Evolutionary conservation across 345 rosid genomes (phyloP).

Genomic region (Barbarea vulgaris): DNA sequence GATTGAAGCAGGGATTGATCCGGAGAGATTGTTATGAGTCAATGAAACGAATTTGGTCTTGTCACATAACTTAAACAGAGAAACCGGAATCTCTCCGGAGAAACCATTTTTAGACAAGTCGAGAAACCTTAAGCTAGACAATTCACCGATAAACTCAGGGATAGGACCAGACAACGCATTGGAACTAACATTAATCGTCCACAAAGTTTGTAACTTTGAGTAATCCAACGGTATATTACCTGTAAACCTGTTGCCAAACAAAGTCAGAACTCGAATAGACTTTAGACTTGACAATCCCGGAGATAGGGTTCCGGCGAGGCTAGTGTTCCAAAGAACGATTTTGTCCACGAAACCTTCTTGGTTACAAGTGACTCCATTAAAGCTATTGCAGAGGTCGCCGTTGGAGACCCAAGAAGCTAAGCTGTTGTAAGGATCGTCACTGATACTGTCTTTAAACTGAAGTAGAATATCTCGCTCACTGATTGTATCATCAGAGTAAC

Average conservation of each 20-base stretch:
- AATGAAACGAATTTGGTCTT: conserved; percentile 80
- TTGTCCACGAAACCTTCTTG: conserved; percentile 70
- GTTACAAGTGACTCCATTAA: conserved; percentile 76
- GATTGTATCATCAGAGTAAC: conserved; percentile 51
- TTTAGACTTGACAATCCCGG: conserved; percentile 74
- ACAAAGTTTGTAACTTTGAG: conserved; percentile 60
- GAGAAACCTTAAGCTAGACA: conserved; percentile 80
- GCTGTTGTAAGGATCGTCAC: conserved; percentile 65
- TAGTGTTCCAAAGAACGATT: conserved; percentile 87
- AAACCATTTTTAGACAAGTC: conserved; percentile 86
- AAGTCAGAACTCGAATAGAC: conserved; percentile 75
- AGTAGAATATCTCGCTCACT: conserved; percentile 81
- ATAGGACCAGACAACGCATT: conserved; percentile 86
- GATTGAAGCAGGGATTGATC: conserved; percentile 70
- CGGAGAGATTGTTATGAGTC: conserved; percentile 71
- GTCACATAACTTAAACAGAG: conserved; percentile 69
- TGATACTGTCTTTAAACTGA: conserved; percentile 74
- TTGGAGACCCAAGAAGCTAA: conserved; percentile 66
- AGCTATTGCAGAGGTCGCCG: conserved; percentile 63
- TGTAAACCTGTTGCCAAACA: conserved; percentile 81
- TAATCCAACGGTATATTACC: conserved; percentile 82
- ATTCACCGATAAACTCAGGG: conserved; percentile 84
- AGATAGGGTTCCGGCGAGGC: conserved; percentile 67
- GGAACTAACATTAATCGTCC: conserved; percentile 95
- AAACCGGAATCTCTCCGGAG: conserved; percentile 62